A percentile compares a stretch with the other conserved stretches of the same genome.
These are phyloP conservation scores for Ilex paraguariensis DNA, from an alignment of 305 asterid genomes.

Conservation along the genomic window DNA sequence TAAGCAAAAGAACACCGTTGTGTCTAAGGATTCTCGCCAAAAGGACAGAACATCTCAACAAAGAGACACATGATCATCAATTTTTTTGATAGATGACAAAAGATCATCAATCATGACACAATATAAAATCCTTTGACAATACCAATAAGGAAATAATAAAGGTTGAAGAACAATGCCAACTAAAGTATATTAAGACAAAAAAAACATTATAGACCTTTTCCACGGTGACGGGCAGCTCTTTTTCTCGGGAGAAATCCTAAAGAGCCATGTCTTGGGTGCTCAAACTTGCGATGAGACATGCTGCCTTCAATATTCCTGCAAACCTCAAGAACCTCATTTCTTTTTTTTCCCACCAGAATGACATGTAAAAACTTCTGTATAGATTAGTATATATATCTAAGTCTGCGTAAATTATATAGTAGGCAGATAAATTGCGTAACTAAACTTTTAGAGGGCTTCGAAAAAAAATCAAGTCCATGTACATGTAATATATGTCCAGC, in stretches of 20 bases:
- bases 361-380: not conserved
- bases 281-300: slow-evolving; percentile 94
- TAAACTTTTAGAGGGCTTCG: not conserved
- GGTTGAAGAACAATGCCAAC: no score
- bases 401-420: not conserved
- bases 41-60: no score
- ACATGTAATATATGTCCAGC: no score
- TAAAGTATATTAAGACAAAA: not conserved
- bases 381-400: not conserved
- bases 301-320: slow-evolving; percentile 20
- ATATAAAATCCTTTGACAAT: no score
- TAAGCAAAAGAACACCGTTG: no score
- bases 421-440: not conserved
- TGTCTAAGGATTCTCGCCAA: no score
- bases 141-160: no score
- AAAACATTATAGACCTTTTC: slow-evolving; percentile 47
- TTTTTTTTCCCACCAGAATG: not conserved
- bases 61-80: no score
- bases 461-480: not conserved
- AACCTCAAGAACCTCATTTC: not conserved
- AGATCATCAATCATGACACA: no score
- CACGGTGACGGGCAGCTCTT: slow-evolving; percentile 71
- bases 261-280: slow-evolving; percentile 93
- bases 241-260: slow-evolving; percentile 91
- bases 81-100: no score